These are phyloP conservation scores for Beauveria asiatica DNA, from an alignment of 2,329 filamentous ascomycete genomes.

Conservation along the genomic window DNA sequence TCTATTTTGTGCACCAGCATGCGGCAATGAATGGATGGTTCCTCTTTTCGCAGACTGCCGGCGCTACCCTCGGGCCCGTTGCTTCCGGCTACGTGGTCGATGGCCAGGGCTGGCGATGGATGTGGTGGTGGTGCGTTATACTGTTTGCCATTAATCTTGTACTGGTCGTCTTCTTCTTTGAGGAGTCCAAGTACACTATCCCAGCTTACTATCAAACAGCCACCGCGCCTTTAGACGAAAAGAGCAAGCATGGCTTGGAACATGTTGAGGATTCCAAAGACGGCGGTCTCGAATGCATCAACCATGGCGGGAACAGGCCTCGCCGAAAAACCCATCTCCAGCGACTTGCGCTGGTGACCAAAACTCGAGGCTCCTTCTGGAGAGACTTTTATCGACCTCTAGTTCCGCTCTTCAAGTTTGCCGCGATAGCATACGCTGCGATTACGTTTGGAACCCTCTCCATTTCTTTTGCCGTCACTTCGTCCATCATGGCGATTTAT, in stretches of 20 bases:
- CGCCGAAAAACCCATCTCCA: not conserved
- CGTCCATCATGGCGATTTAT: not conserved
- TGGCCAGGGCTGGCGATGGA: conserved; percentile 21
- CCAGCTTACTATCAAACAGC: not conserved
- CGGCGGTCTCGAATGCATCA: not conserved
- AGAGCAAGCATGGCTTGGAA: not conserved
- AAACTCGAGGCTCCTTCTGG: not conserved
- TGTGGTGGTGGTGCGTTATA: conserved; percentile 17
- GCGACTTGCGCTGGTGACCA: not conserved
- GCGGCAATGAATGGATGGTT: conserved; percentile 23
- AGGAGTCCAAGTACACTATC: not conserved
- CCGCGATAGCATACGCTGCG: not conserved
- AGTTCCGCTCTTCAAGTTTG: not conserved
- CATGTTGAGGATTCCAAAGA: not conserved
- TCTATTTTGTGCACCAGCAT: conserved; percentile 24
- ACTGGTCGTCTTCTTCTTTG: not conserved
- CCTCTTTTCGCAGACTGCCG: conserved; percentile 19
- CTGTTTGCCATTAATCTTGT: not conserved
- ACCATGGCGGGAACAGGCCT: not conserved
- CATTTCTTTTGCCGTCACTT: not conserved
- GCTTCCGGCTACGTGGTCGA: conserved; percentile 16
- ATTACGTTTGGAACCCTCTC: not conserved
- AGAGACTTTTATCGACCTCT: not conserved
- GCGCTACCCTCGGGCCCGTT: conserved; percentile 18
- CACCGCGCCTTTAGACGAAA: not conserved